phyloP scores from a whole-genome alignment of 495 filamentous ascomycete genomes.

The Xylaria longipes region DNA sequence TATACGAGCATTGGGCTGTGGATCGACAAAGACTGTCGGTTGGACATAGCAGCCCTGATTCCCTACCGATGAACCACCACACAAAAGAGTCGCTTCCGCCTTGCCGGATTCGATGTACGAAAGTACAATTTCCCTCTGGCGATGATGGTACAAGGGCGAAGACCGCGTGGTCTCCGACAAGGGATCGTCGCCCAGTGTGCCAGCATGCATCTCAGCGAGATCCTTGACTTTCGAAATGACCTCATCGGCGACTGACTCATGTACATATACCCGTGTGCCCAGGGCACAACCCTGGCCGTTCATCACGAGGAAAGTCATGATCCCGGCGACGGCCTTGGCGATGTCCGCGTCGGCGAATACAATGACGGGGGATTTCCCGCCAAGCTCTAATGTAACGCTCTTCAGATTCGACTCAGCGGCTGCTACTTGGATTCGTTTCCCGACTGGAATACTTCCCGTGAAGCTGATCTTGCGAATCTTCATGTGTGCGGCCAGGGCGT shows the following conservation, averaged over 20 bases:
- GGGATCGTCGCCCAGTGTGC: conserved; percentile 1
- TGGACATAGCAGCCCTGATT: conserved; percentile 58
- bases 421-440: conserved; percentile 45
- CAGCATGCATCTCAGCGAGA: not conserved
- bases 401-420: conserved; percentile 62
- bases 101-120: conserved; percentile 45
- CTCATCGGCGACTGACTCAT: not conserved
- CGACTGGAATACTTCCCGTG: conserved; percentile 59
- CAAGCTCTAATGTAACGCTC: conserved; percentile 81
- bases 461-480: conserved; percentile 62
- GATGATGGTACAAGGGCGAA: conserved; percentile 18
- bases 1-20: conserved; percentile 68
- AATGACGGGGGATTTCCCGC: conserved; percentile 77
- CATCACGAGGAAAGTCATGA: not conserved
- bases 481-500: conserved; percentile 57
- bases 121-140: conserved; percentile 28
- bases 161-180: conserved; percentile 7
- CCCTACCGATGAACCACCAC: conserved; percentile 25
- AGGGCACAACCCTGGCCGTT: not conserved
- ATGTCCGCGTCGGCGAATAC: conserved; percentile 75
- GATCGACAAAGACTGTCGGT: conserved; percentile 75
- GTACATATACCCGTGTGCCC: not conserved
- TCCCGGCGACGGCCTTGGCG: conserved; percentile 37
- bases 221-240: not conserved
- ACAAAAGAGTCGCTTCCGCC: conserved; percentile 33